Conservation (phyloP, 805 yeast genomes). For the Metschnikowia gelsemii region DNA sequence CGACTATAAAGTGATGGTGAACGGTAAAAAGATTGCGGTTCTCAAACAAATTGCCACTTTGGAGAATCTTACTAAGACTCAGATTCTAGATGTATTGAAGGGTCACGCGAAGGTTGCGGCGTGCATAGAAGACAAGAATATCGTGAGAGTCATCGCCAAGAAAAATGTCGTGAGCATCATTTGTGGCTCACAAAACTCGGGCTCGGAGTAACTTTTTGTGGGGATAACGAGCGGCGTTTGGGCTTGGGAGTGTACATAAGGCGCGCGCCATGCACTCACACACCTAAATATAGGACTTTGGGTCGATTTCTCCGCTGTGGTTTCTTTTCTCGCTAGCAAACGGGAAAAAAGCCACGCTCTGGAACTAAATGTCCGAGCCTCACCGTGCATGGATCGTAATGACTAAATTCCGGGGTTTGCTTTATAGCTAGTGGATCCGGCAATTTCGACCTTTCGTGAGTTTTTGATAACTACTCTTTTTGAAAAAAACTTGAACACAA, state of each 20-base stretch:
- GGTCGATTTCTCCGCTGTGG: too few relatives aligned
- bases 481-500: too few relatives aligned
- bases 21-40: constrained; percentile 65
- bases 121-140: constrained; percentile 40
- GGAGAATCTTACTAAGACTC: constrained; percentile 37
- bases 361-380: constrained; percentile 10
- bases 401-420: too few relatives aligned
- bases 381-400: too few relatives aligned
- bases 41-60: constrained; percentile 40
- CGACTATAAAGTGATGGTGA: constrained; percentile 61
- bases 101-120: constrained; percentile 23
- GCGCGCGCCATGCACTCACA: background rate
- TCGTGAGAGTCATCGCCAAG: constrained; percentile 58
- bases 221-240: constrained; percentile 10
- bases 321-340: too few relatives aligned
- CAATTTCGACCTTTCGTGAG: too few relatives aligned
- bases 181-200: constrained; percentile 18
- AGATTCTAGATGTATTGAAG: constrained; percentile 48
- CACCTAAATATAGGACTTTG: background rate
- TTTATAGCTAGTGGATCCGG: too few relatives aligned
- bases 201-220: constrained; percentile 2
- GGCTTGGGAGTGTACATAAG: constrained; percentile 2
- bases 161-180: constrained; percentile 47
- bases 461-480: too few relatives aligned
- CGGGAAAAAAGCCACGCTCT: too few relatives aligned